phyloP scores from a whole-genome alignment of 2,329 filamentous ascomycete species.

The Aureobasidium lini region DNA sequence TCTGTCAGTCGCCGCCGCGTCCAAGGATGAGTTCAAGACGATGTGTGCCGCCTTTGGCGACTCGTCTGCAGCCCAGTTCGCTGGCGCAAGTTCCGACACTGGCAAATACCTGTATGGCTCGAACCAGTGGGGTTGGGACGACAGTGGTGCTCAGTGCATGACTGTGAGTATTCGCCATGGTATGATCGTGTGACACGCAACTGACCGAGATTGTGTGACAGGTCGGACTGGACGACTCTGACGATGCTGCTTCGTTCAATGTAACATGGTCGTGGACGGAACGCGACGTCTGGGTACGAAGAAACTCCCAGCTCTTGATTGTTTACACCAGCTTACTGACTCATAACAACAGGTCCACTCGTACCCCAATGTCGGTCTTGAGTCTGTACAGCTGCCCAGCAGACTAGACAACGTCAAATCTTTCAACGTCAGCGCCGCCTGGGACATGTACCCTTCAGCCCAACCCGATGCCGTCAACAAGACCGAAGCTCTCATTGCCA shows the following conservation, averaged over 20 bases:
- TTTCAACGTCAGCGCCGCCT: constrained; percentile 10
- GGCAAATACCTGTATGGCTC: constrained; percentile 13
- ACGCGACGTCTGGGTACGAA: constrained; percentile 12
- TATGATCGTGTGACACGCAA: constrained; percentile 6
- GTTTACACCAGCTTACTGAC: neutral
- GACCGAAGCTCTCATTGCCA: neutral
- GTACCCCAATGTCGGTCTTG: constrained; percentile 10
- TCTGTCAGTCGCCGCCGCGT: neutral
- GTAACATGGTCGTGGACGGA: constrained; percentile 12
- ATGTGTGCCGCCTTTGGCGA: constrained; percentile 3
- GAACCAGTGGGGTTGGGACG: constrained; percentile 11
- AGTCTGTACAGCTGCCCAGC: constrained; percentile 8
- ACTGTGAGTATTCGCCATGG: constrained; percentile 1
- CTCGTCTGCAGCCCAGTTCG: neutral
- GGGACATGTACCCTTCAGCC: constrained; percentile 8
- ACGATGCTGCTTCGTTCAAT: constrained; percentile 11
- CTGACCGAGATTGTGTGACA: neutral
- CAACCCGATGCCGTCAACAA: constrained; percentile 1
- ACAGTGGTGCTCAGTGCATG: constrained; percentile 13
- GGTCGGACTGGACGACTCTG: constrained; percentile 8
- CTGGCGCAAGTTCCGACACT: neutral
- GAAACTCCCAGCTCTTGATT: neutral
- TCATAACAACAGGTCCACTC: constrained; percentile 5
- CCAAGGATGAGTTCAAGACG: neutral
- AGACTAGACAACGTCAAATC: constrained; percentile 10